Base-by-base conservation (phyloP, 2,329 filamentous ascomycete species). In the Pezicula neosporulosa region DNA sequence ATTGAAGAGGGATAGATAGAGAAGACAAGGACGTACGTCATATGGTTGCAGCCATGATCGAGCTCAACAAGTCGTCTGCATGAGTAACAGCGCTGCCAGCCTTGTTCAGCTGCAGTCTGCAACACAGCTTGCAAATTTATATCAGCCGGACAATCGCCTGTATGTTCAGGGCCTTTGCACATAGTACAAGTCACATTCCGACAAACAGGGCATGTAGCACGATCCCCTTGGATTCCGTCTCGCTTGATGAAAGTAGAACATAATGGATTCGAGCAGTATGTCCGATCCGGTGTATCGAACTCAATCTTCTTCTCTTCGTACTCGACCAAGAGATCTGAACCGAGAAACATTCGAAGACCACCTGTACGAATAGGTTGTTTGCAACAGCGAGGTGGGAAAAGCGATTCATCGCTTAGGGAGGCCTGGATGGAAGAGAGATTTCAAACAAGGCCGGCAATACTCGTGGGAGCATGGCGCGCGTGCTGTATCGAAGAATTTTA, bases 351-450 rank as follows among this genome's bases (percentile, higher is more conserved):
- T 0, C 60, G 62, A 42, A 66, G 68, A 0, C 53, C 45, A 1
- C 65, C 61, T 1, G 77, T 48, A 0, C 71, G 61, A 6, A 83
- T 75, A 0, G 61, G 50, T 21, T 71, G 55, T 0, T 56, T 52
- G 58, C 80, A 82, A 63, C 81, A 84, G 1, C 70, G 68, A 0
- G 80, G 78, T 0, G 80, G 81, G 51, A 80, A 83, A 0, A 78
- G 57, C 0, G 71, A 66, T 50, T 83, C 76, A 52, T 81, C 76
- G 0, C 51, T 63, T 21, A 77, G 66, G 0, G 75, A 67, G 0
- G 59, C 47, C 2, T 54, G n/a, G 60, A 83, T 54, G n/a, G 60
- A 83, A 77, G 0, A 82, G 68, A 0, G 52, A 48, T 3, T 57
- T 56, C 0, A 83, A 52, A 56, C 81, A 84, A 1, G 56, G 56